phyloP scores from a whole-genome alignment of 805 yeast species.

The Kazachstania taianensis region DNA sequence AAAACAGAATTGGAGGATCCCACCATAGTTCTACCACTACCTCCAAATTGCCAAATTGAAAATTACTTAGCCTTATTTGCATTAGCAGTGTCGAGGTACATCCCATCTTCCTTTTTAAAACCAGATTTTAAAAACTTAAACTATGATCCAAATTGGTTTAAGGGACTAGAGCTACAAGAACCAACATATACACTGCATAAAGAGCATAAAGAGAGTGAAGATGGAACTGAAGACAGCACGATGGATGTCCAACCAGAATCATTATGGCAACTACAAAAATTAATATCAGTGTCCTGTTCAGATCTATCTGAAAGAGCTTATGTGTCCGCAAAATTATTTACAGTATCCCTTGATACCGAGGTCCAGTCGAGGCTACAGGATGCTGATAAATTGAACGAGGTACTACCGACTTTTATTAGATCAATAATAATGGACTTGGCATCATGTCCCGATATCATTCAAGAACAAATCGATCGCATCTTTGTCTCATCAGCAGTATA shows the following conservation, averaged over 20 bases:
- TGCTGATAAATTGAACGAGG: slow-evolving; percentile 23
- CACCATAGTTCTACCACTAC: slow-evolving; percentile 19
- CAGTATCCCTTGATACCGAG: slow-evolving; percentile 14
- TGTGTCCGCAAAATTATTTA: slow-evolving; percentile 16
- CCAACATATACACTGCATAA: background rate
- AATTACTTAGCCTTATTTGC: slow-evolving; percentile 24
- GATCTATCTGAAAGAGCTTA: slow-evolving; percentile 17
- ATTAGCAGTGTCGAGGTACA: slow-evolving; percentile 15
- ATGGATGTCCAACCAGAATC: slow-evolving; percentile 21
- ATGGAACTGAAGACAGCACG: slow-evolving; percentile 1
- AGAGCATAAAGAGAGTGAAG: background rate
- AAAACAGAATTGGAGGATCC: slow-evolving; percentile 15
- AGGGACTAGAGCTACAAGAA: slow-evolving; percentile 7
- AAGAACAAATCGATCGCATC: slow-evolving; percentile 8
- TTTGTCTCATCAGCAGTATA: slow-evolving; percentile 25
- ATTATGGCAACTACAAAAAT: slow-evolving; percentile 23
- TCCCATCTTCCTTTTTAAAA: slow-evolving; percentile 17
- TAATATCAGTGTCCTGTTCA: slow-evolving; percentile 17
- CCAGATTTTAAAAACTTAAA: slow-evolving; percentile 20
- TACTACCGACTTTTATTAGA: slow-evolving; percentile 23
- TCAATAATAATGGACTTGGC: slow-evolving; percentile 17
- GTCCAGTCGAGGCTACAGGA: slow-evolving; percentile 13
- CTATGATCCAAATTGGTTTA: slow-evolving; percentile 21
- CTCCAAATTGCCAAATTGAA: slow-evolving; percentile 19
- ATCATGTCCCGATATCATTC: slow-evolving; percentile 13